phyloP scores from a whole-genome alignment of 148 eudicot genomes.

The Vaccinium macrocarpon region DNA sequence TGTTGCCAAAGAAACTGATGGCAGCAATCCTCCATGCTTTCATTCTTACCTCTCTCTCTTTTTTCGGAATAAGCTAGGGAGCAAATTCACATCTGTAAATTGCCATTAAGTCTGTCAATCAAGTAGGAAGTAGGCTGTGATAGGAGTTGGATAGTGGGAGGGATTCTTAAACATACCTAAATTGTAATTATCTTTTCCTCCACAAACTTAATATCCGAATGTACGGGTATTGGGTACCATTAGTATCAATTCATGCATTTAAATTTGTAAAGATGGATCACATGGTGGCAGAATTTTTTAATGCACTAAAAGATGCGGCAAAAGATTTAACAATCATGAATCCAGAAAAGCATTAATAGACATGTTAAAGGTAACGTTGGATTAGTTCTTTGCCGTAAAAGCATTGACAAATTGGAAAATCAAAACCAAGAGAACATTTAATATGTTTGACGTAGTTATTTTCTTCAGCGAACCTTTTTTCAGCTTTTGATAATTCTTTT shows the following conservation, averaged over 20 bases:
- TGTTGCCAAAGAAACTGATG: background rate
- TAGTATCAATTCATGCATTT: background rate
- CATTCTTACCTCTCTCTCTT: background rate
- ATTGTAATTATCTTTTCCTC: background rate
- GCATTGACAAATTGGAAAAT: background rate
- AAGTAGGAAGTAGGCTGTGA: background rate
- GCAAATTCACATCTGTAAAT: background rate
- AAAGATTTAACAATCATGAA: background rate
- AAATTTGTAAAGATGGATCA: background rate
- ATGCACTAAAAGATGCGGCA: background rate
- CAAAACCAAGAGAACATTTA: background rate
- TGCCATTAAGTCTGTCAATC: background rate
- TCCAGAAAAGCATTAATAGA: background rate
- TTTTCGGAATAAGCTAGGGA: background rate
- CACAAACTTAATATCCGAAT: background rate
- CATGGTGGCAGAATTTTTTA: background rate
- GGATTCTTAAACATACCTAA: too few relatives aligned
- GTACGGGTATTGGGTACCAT: background rate
- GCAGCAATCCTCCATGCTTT: conserved; percentile 1
- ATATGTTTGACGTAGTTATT: background rate
- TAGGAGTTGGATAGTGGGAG: background rate
- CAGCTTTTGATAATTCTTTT: background rate
- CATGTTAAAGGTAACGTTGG: background rate
- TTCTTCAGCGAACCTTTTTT: background rate
- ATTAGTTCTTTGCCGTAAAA: background rate